phyloP scores from a whole-genome alignment of 257 asterid species.

The Plantago major region DNA sequence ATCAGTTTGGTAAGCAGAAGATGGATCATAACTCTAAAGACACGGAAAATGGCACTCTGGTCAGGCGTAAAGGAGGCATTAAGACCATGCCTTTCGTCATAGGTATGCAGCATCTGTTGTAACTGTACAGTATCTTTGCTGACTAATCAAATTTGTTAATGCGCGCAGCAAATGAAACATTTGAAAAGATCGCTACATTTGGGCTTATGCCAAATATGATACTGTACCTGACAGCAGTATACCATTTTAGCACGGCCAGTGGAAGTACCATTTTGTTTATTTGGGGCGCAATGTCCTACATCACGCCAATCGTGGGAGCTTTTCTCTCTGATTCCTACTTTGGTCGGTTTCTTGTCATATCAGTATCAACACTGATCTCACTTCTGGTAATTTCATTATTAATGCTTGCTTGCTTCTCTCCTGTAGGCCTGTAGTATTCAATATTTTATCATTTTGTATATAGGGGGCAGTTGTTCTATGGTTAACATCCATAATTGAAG shows the following conservation, averaged over 20 bases:
- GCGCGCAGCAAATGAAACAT: constrained; percentile 60
- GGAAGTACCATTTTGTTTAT: constrained; percentile 41
- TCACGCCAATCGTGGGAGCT: constrained; percentile 78
- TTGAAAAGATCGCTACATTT: constrained; percentile 65
- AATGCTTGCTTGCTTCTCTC: too few species aligned
- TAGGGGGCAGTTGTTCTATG: constrained; percentile 47
- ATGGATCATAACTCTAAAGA: constrained; percentile 31
- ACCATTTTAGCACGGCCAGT: constrained; percentile 45
- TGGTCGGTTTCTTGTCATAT: constrained; percentile 61
- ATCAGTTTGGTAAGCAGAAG: constrained; percentile 5
- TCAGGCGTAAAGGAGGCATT: constrained; percentile 46
- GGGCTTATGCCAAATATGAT: constrained; percentile 66
- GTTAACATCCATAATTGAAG: constrained; percentile 48
- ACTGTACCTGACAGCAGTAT: constrained; percentile 34
- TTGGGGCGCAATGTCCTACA: constrained; percentile 60
- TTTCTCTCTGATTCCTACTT: constrained; percentile 71
- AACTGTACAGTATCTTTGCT: too few species aligned
- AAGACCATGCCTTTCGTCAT: constrained; percentile 70
- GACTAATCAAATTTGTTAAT: too few species aligned
- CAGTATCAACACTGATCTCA: constrained; percentile 35
- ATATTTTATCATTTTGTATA: neutral
- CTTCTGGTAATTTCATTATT: constrained; percentile 34
- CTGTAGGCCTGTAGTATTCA: too few species aligned
- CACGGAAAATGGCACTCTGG: constrained; percentile 8
- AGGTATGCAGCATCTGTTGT: constrained; percentile 21